Conservation (phyloP, 2,329 filamentous ascomycete genomes). For the Colletotrichum cordylinicola region DNA sequence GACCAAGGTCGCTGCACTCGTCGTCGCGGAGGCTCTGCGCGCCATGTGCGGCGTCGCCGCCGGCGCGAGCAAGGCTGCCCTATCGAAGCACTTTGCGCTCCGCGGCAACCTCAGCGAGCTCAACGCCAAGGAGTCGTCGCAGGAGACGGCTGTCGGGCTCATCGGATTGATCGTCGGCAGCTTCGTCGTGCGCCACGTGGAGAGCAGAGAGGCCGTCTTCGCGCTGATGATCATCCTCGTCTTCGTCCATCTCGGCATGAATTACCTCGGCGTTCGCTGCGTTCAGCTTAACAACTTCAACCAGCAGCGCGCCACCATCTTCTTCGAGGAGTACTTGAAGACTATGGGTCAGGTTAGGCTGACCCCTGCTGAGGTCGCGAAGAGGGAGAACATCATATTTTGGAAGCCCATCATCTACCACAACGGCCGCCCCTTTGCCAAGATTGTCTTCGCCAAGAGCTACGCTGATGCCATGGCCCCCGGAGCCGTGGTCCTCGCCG, state of each 20-base stretch:
- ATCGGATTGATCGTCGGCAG: slow-evolving; percentile 87
- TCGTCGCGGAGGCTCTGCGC: slow-evolving; percentile 55
- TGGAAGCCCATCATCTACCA: slow-evolving; percentile 36
- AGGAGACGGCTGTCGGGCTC: slow-evolving; percentile 91
- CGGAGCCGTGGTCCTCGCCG: not conserved
- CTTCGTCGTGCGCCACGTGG: slow-evolving; percentile 78
- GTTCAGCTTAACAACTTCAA: slow-evolving; percentile 88
- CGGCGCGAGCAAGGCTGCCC: slow-evolving; percentile 85
- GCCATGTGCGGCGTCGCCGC: slow-evolving; percentile 88
- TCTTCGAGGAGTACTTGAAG: slow-evolving; percentile 67
- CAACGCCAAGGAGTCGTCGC: slow-evolving; percentile 93
- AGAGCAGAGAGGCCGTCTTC: slow-evolving; percentile 76
- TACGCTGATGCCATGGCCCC: slow-evolving; percentile 39
- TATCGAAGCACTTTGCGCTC: slow-evolving; percentile 90
- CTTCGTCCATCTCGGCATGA: slow-evolving; percentile 79
- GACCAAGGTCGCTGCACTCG: slow-evolving; percentile 55
- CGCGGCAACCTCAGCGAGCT: slow-evolving; percentile 89
- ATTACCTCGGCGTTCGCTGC: slow-evolving; percentile 83
- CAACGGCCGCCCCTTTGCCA: slow-evolving; percentile 29
- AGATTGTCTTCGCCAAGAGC: slow-evolving; percentile 46
- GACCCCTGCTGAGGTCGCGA: slow-evolving; percentile 69
- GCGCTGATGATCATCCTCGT: slow-evolving; percentile 74
- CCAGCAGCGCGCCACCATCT: slow-evolving; percentile 81
- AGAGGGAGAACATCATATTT: slow-evolving; percentile 67
- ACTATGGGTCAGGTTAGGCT: slow-evolving; percentile 53